A percentile compares a stretch with the other conserved stretches of the same genome.
phyloP scores from a whole-genome alignment of 768 basidiomycete genomes.

The Naganishia vaughanmartiniae region DNA sequence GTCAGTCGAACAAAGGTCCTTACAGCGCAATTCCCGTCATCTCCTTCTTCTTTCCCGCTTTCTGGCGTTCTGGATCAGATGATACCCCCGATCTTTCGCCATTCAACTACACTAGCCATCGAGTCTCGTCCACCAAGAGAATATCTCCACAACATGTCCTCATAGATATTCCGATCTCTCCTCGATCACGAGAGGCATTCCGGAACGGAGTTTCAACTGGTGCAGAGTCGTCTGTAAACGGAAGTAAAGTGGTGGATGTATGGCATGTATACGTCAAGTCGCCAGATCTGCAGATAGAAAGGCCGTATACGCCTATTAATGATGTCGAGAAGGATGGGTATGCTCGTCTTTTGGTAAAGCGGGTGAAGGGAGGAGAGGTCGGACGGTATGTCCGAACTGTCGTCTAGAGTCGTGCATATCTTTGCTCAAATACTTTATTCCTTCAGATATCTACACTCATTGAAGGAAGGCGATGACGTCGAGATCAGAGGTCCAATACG shows the following conservation, averaged over 20 bases:
- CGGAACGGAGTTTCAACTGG: neutral
- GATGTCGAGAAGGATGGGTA: slow-evolving; percentile 40
- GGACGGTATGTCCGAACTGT: slow-evolving; percentile 42
- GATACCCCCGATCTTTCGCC: slow-evolving; percentile 34
- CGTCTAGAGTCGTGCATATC: neutral
- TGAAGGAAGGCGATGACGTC: slow-evolving; percentile 38
- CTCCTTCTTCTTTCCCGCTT: slow-evolving; percentile 32
- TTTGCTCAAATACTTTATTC: neutral
- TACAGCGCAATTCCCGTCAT: slow-evolving; percentile 27
- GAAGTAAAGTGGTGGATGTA: slow-evolving; percentile 35
- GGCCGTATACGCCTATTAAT: slow-evolving; percentile 49
- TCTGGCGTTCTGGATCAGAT: slow-evolving; percentile 30
- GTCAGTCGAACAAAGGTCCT: neutral
- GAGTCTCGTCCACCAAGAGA: slow-evolving; percentile 30
- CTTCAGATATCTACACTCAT: slow-evolving; percentile 40
- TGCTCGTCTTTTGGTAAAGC: slow-evolving; percentile 45
- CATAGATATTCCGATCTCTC: slow-evolving; percentile 37
- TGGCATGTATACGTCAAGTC: slow-evolving; percentile 48
- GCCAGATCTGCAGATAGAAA: slow-evolving; percentile 48
- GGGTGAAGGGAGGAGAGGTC: slow-evolving; percentile 49
- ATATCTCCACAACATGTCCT: slow-evolving; percentile 40
- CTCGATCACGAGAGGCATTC: slow-evolving; percentile 33
- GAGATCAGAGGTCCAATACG: slow-evolving; percentile 47
- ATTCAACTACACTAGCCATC: slow-evolving; percentile 41
- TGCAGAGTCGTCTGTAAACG: neutral